Conservation (phyloP, 1,284 basidiomycete genomes). For the Cryptococcus wingfieldii region DNA sequence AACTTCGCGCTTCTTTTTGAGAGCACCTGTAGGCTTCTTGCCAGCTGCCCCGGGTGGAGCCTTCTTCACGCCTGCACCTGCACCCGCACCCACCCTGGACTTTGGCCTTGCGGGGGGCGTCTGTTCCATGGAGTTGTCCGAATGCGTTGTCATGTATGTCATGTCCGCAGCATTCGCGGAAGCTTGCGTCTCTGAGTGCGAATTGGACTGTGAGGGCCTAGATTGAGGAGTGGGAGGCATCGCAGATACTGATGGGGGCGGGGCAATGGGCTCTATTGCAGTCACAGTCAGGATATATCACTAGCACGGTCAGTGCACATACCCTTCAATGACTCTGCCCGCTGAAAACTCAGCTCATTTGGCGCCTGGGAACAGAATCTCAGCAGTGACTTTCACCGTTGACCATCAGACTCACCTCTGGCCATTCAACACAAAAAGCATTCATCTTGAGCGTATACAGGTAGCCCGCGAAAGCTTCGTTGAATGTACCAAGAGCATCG, state of each 20-base stretch:
- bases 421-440: constrained; percentile 86
- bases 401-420: constrained; percentile 57
- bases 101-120: constrained; percentile 12
- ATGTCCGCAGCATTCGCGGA: constrained; percentile 20
- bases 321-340: background rate
- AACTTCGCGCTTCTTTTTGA: constrained; percentile 75
- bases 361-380: constrained; percentile 5
- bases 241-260: constrained; percentile 1
- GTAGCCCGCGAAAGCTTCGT: constrained; percentile 89
- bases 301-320: background rate
- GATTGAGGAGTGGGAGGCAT: background rate
- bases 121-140: constrained; percentile 14
- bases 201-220: background rate
- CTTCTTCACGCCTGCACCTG: constrained; percentile 2
- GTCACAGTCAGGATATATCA: background rate
- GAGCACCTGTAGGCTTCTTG: constrained; percentile 49
- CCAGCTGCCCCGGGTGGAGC: constrained; percentile 7
- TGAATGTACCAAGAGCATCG: constrained; percentile 75
- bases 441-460: constrained; percentile 93
- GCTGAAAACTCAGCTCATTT: constrained; percentile 8
- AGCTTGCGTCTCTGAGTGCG: background rate
- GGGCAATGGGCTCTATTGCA: constrained; percentile 1
- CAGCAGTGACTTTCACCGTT: background rate
- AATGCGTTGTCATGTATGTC: constrained; percentile 45
- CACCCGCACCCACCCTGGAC: background rate